A percentile compares a stretch with the other conserved stretches of the same genome.
Conservation (phyloP, 1,284 basidiomycete genomes). For the Ustilago loliicola region DNA sequence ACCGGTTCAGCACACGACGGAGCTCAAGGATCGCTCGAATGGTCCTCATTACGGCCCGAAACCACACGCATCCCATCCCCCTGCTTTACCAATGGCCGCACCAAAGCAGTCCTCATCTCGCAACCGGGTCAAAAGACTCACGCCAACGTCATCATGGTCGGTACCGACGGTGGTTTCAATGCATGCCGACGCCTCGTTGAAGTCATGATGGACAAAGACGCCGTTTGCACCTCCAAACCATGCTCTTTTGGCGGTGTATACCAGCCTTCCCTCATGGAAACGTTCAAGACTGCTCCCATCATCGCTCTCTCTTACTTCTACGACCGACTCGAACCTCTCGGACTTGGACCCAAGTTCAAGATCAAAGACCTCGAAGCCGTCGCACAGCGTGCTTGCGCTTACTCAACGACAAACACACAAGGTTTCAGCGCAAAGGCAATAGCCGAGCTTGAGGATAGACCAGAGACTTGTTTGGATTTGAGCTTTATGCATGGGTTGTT, state of each 20-base stretch:
- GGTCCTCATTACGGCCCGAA: conserved; percentile 69
- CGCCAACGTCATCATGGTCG: conserved; percentile 60
- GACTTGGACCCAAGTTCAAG: conserved; percentile 72
- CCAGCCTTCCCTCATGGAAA: conserved; percentile 91
- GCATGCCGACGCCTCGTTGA: conserved; percentile 87
- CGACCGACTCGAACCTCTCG: conserved; percentile 88
- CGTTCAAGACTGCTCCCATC: conserved; percentile 76
- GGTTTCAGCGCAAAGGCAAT: conserved; percentile 74
- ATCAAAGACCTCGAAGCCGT: conserved; percentile 54
- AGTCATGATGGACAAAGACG: conserved; percentile 94
- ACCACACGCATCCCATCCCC: conserved; percentile 77
- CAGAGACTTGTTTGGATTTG: conserved; percentile 94
- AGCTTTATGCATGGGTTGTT: conserved; percentile 94
- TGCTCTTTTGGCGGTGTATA: conserved; percentile 98
- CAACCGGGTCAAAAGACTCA: conserved; percentile 73
- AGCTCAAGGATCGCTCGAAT: conserved; percentile 33
- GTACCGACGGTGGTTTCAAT: conserved; percentile 80
- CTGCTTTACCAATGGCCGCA: conserved; percentile 81
- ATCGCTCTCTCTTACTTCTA: conserved; percentile 86
- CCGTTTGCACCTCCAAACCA: conserved; percentile 82
- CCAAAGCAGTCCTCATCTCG: conserved; percentile 79
- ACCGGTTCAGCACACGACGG: conserved; percentile 41
- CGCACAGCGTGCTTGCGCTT: conserved; percentile 63
- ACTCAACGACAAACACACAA: conserved; percentile 27
- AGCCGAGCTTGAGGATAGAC: conserved; percentile 82